Evolutionary conservation across 192 early-diverging fungal species (phyloP).

Genomic region (Oehlia diaphana): DNA sequence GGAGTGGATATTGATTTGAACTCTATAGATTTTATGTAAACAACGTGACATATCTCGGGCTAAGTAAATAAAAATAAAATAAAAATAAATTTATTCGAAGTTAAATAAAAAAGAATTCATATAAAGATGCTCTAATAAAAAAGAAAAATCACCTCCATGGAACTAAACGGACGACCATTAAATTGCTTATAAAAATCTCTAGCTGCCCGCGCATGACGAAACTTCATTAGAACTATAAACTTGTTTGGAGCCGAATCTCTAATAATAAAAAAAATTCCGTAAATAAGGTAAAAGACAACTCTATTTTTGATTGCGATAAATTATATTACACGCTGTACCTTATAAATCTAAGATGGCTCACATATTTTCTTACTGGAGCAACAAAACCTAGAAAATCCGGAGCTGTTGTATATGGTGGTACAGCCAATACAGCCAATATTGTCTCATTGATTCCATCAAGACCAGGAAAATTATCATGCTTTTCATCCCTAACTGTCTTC

Average conservation of each 20-base stretch:
- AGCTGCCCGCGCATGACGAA: constrained; percentile 60
- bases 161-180: constrained; percentile 85
- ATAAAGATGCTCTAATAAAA: neutral
- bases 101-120: neutral
- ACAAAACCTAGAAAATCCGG: constrained; percentile 89
- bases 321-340: constrained; percentile 34
- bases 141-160: constrained; percentile 60
- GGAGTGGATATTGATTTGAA: constrained; percentile 63
- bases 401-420: constrained; percentile 86
- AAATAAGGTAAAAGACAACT: too few relatives aligned
- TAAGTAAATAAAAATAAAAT: constrained; percentile 15
- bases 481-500: neutral
- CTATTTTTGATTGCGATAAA: neutral
- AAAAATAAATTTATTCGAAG: neutral
- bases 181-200: constrained; percentile 71
- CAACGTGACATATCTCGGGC: constrained; percentile 81
- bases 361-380: constrained; percentile 62
- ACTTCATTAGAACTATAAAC: constrained; percentile 86
- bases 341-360: constrained; percentile 77
- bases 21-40: constrained; percentile 71
- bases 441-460: neutral
- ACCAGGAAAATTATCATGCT: neutral
- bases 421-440: constrained; percentile 64
- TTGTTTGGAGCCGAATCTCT: constrained; percentile 83
- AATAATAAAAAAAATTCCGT: constrained; percentile 15